Evolutionary conservation across 768 basidiomycete genomes (phyloP).

Genomic region (Leucogyrophana mollusca): DNA sequence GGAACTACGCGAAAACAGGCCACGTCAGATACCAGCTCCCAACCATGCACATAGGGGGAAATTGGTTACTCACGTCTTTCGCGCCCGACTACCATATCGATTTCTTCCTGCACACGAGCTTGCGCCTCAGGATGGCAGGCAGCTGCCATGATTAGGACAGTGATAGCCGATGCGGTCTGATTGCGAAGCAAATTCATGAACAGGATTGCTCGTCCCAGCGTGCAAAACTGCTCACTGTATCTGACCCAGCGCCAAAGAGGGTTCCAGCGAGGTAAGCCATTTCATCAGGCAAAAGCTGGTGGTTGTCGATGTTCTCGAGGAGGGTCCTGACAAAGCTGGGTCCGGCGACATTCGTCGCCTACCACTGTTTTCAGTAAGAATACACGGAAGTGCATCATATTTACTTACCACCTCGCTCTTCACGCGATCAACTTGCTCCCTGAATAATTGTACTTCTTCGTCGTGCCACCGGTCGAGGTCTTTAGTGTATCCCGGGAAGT

Average conservation of each 20-base stretch:
- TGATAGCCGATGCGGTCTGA: conserved; percentile 49
- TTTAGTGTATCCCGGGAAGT: conserved; percentile 56
- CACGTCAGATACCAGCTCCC: too few relatives aligned
- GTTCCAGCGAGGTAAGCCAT: conserved; percentile 58
- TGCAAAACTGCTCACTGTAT: conserved; percentile 35
- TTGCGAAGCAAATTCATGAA: too few relatives aligned
- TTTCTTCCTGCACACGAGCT: conserved; percentile 44
- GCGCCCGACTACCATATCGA: conserved; percentile 47
- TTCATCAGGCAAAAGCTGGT: conserved; percentile 50
- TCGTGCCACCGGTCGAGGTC: conserved; percentile 50
- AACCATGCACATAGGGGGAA: background rate
- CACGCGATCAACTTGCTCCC: conserved; percentile 41
- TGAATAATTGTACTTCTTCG: conserved; percentile 50
- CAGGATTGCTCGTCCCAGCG: too few relatives aligned
- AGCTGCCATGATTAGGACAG: conserved; percentile 47
- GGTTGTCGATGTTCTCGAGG: conserved; percentile 45
- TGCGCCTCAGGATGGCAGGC: conserved; percentile 51
- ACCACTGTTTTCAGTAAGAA: too few relatives aligned
- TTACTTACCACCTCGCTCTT: conserved; percentile 36
- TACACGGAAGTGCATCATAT: background rate
- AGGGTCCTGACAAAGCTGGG: conserved; percentile 49
- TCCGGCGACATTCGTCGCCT: conserved; percentile 10
- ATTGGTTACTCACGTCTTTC: conserved; percentile 16
- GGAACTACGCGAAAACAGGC: conserved; percentile 27
- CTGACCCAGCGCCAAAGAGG: conserved; percentile 60